Base-by-base conservation (phyloP, 257 asterid genomes). In the Nicotiana otophora region DNA sequence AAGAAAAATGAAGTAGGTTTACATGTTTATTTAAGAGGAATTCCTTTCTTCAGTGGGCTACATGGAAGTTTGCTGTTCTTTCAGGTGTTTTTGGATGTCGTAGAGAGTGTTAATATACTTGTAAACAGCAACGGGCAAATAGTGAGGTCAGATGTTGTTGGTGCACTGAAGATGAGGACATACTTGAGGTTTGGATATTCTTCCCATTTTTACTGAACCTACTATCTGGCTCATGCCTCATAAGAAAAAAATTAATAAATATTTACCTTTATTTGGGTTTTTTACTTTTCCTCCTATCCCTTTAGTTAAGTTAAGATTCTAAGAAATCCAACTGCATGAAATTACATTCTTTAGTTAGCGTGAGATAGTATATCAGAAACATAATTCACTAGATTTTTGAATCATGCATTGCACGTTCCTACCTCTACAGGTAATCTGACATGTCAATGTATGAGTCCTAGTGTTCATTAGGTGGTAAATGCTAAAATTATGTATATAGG, bases 91-190 rank as follows among this genome's bases (percentile, higher is more conserved):
- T 94, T 97, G 87, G 99, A 97, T 86, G 99, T 97, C 81, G 98
- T 97, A 84, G 99, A 96, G 88, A 97, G 99, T 88, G 99, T 97
- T 85, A 97, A 97, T 87, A 97, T 97, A 82, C 96, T 97, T 83
- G 99, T 97, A 83, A 97, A 97, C 85, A 97, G 98, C 89, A 95
- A 93, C 78, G 99, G 98, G 81, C 99, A 97, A 90, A 95, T 95
- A 83, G 89, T 97, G 82, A 90, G 98, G 89, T 97, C 99, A 20
- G 99, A 97, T 53, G 98, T 97, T 75, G 97, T 97, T 51, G 99
- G 99, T 85, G 99, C 98, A 78, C 89, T 97, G 82, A 97, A 97
- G 93, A 97, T 97, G 98, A 91, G 99, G 82, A 90, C 98, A 70
- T 93, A 97, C 84, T 90, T 97, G 91, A 97, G 98, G 99, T 97